Percentiles rank a stretch among this genome's conserved stretches.
phyloP scores from a whole-genome alignment of 169 alveolate genomes.

The Plasmodium ovale region DNA sequence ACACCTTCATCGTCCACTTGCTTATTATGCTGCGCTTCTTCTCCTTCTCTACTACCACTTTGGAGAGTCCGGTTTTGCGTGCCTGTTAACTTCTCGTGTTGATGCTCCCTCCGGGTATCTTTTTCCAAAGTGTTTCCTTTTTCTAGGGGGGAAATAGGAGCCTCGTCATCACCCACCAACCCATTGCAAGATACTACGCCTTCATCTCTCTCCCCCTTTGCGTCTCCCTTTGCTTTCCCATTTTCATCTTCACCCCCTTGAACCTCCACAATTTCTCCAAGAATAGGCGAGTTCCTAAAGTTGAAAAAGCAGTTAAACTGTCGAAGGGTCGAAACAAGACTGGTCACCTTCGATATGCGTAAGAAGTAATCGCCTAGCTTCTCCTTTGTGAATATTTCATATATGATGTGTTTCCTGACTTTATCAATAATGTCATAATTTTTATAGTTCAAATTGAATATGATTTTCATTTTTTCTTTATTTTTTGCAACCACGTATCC shows the following conservation, averaged over 20 bases:
- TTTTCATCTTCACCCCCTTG: background rate
- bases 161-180: too few species aligned
- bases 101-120: background rate
- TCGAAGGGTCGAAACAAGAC: constrained; percentile 22
- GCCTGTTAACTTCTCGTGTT: background rate
- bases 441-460: constrained; percentile 33
- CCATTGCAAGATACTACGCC: background rate
- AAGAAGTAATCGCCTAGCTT: constrained; percentile 2
- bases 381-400: constrained; percentile 37
- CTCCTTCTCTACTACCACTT: background rate
- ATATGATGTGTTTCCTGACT: constrained; percentile 46
- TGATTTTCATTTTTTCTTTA: constrained; percentile 59
- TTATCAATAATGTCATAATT: constrained; percentile 63
- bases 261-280: constrained; percentile 31
- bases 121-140: background rate
- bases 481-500: constrained; percentile 45
- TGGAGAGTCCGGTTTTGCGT: background rate
- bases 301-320: constrained; percentile 47
- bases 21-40: background rate
- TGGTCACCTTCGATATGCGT: constrained; percentile 44
- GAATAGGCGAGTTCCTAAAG: constrained; percentile 37
- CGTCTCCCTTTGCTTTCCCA: background rate
- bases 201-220: background rate
- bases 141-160: background rate
- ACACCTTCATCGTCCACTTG: background rate